Conservation (phyloP, 495 filamentous ascomycete genomes). For the Aspergillus funiculosus region DNA sequence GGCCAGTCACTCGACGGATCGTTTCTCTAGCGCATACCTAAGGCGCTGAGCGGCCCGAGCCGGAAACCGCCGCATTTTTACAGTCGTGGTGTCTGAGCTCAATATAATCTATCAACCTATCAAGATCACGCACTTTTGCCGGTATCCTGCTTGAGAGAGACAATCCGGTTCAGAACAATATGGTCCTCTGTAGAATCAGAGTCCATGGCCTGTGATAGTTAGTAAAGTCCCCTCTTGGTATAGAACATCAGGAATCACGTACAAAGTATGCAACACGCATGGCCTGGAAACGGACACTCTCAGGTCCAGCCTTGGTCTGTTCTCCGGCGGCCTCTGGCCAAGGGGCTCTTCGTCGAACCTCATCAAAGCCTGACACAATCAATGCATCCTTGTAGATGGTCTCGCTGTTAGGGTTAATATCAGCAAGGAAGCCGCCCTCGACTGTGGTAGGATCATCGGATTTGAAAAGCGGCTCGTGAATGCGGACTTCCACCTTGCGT, state of each 20-base stretch:
- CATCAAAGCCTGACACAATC: constrained; percentile 80
- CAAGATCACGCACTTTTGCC: too few relatives aligned
- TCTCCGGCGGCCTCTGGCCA: constrained; percentile 77
- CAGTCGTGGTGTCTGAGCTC: too few relatives aligned
- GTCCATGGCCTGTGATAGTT: constrained; percentile 51
- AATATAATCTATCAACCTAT: too few relatives aligned
- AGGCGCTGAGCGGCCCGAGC: not conserved
- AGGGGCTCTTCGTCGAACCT: constrained; percentile 65
- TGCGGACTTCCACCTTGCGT: constrained; percentile 69
- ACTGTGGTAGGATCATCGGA: constrained; percentile 68
- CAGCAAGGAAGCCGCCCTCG: constrained; percentile 70
- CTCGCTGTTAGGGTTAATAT: constrained; percentile 83
- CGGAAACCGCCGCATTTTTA: not conserved
- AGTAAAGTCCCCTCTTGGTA: constrained; percentile 7
- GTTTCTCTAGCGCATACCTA: not conserved
- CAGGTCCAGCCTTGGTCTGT: constrained; percentile 52
- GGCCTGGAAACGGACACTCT: constrained; percentile 86
- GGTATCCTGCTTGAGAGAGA: constrained; percentile 81
- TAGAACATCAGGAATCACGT: constrained; percentile 1
- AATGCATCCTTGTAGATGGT: constrained; percentile 69
- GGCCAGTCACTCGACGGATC: not conserved
- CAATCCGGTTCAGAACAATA: constrained; percentile 85
- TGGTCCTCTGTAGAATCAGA: constrained; percentile 69
- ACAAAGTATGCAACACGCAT: constrained; percentile 82
- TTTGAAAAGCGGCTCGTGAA: constrained; percentile 82